phyloP scores from a whole-genome alignment of 331 rosid genomes.

The Acacia pycnantha region DNA sequence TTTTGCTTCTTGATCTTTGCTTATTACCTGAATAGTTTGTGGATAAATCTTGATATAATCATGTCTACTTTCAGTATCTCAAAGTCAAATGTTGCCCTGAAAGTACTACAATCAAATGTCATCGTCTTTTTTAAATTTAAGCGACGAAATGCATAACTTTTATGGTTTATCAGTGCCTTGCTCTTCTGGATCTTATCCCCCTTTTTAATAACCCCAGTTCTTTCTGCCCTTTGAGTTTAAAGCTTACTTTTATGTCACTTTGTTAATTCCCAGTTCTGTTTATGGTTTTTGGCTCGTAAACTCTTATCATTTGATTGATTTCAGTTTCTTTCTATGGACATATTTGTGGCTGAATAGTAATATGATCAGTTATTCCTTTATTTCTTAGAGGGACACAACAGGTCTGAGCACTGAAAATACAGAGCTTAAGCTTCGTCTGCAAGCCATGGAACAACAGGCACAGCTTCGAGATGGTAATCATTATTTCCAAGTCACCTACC shows the following conservation, averaged over 20 bases:
- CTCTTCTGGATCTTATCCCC: background rate
- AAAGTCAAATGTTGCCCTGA: conserved; percentile 17
- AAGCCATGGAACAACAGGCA: conserved; percentile 99
- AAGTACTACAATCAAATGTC: background rate
- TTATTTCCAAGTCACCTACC: background rate
- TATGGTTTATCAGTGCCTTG: background rate
- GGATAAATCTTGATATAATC: background rate
- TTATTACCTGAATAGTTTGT: background rate
- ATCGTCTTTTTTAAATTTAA: background rate
- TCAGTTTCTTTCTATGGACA: conserved; percentile 4
- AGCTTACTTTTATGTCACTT: conserved; percentile 4
- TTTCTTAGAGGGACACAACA: conserved; percentile 75
- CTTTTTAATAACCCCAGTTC: background rate
- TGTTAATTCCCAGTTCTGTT: background rate
- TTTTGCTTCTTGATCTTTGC: conserved; percentile 17
- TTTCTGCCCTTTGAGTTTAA: background rate
- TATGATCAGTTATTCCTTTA: conserved; percentile 25
- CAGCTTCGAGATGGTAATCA: conserved; percentile 87
- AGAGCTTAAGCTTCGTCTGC: conserved; percentile 91
- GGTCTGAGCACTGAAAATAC: conserved; percentile 87
- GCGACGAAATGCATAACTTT: background rate
- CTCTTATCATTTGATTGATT: background rate
- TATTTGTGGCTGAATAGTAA: conserved; percentile 20
- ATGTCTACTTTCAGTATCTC: background rate
- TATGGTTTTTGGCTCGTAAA: conserved; percentile 13